phyloP scores from a whole-genome alignment of 2,329 filamentous ascomycete genomes.

The Chaetothyriales sp. region DNA sequence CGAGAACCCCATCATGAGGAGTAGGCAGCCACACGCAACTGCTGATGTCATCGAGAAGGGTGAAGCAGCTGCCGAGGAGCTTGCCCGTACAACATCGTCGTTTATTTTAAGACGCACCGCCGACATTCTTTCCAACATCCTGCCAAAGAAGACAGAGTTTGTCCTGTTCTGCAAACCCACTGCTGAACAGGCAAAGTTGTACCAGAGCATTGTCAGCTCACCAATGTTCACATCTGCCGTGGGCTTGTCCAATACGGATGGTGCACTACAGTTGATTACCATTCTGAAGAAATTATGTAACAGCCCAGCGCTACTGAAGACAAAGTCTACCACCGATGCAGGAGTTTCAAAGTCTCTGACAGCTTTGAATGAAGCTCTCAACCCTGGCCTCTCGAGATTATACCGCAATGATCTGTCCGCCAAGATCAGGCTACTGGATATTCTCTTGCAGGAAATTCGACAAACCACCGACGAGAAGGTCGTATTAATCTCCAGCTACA shows the following conservation, averaged over 20 bases:
- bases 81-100: slow-evolving; percentile 45
- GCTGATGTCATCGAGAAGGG: slow-evolving; percentile 50
- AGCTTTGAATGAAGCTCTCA: slow-evolving; percentile 40
- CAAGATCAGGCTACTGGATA: slow-evolving; percentile 55
- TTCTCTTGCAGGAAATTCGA: slow-evolving; percentile 48
- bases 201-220: slow-evolving; percentile 51
- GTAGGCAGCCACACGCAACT: slow-evolving; percentile 50
- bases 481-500: slow-evolving; percentile 65
- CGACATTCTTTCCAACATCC: slow-evolving; percentile 51
- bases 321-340: slow-evolving; percentile 34
- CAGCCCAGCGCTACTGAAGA: slow-evolving; percentile 48
- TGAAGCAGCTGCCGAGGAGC: slow-evolving; percentile 46
- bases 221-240: slow-evolving; percentile 49
- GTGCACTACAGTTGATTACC: slow-evolving; percentile 55
- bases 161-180: slow-evolving; percentile 54
- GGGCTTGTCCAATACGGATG: slow-evolving; percentile 38
- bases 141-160: slow-evolving; percentile 55
- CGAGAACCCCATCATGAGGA: slow-evolving; percentile 50
- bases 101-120: slow-evolving; percentile 55
- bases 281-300: slow-evolving; percentile 64
- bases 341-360: slow-evolving; percentile 35
- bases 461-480: slow-evolving; percentile 54
- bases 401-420: slow-evolving; percentile 46
- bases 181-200: slow-evolving; percentile 44
- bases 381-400: slow-evolving; percentile 39